phyloP scores from a whole-genome alignment of 2,329 filamentous ascomycete species.

The Hypoxylon sp. region DNA sequence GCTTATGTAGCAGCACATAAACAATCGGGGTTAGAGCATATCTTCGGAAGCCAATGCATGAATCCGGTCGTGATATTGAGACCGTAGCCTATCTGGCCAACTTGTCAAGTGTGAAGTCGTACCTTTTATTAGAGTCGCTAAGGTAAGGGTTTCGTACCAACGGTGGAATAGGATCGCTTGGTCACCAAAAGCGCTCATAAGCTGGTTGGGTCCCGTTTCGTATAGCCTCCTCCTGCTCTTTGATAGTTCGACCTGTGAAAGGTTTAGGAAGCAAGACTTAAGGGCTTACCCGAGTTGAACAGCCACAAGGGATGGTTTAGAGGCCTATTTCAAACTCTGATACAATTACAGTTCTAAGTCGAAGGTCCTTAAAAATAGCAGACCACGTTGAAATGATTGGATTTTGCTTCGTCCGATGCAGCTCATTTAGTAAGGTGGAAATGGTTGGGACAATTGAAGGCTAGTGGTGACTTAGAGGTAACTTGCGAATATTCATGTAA shows the following conservation, averaged over 20 bases:
- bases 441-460: conserved; percentile 1
- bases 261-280: neutral
- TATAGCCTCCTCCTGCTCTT: conserved; percentile 19
- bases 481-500: conserved; percentile 27
- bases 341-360: neutral
- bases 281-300: conserved; percentile 4
- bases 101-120: conserved; percentile 4
- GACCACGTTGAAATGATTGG: conserved; percentile 1
- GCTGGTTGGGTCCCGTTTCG: conserved; percentile 14
- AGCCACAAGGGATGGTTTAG: conserved; percentile 25
- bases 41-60: conserved; percentile 22
- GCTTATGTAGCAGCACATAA: conserved; percentile 17
- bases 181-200: conserved; percentile 6
- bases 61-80: conserved; percentile 9
- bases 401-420: conserved; percentile 13
- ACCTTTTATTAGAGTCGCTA: conserved; percentile 24
- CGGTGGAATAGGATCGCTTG: conserved; percentile 8
- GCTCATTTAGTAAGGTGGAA: conserved; percentile 12
- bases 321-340: conserved; percentile 15
- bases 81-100: conserved; percentile 23
- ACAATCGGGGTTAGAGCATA: conserved; percentile 11
- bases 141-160: conserved; percentile 22
- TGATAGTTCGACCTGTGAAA: conserved; percentile 2
- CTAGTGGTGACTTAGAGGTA: neutral
- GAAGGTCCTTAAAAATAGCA: conserved; percentile 21